Evolutionary conservation across 2,329 filamentous ascomycete genomes (phyloP).

Genomic region (Monilinia fructicola): DNA sequence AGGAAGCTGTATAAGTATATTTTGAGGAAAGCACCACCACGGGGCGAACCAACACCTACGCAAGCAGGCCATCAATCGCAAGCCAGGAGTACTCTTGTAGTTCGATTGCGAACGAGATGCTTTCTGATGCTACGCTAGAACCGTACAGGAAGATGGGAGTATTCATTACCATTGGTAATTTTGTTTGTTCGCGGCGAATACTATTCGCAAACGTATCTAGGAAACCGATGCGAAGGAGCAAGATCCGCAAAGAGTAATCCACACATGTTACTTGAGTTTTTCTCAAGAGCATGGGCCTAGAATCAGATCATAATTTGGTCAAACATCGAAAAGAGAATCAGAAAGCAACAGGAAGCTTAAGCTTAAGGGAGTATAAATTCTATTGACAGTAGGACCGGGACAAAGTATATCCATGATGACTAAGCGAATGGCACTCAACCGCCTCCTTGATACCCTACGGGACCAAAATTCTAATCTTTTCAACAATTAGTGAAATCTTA

Average conservation of each 20-base stretch:
- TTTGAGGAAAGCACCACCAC: neutral
- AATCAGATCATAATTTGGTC: neutral
- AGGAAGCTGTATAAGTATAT: neutral
- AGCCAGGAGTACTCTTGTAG: neutral
- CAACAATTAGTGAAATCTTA: no score
- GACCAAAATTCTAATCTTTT: no score
- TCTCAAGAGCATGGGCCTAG: neutral
- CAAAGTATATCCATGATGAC: conserved; percentile 1
- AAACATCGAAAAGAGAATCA: neutral
- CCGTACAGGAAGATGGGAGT: neutral
- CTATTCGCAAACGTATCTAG: neutral
- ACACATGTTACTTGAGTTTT: neutral
- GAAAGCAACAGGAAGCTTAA: neutral
- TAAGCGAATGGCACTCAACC: neutral
- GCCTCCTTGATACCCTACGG: no score
- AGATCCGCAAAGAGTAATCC: neutral
- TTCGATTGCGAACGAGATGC: neutral
- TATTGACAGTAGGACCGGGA: neutral
- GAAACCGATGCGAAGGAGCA: neutral
- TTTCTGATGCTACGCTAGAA: neutral
- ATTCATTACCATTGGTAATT: neutral
- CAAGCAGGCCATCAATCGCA: neutral
- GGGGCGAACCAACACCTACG: neutral
- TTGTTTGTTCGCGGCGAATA: neutral
- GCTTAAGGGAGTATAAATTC: no score